Evolutionary conservation across 352 stramenopile species (phyloP).

Genomic region (Pythium dissotocum): DNA sequence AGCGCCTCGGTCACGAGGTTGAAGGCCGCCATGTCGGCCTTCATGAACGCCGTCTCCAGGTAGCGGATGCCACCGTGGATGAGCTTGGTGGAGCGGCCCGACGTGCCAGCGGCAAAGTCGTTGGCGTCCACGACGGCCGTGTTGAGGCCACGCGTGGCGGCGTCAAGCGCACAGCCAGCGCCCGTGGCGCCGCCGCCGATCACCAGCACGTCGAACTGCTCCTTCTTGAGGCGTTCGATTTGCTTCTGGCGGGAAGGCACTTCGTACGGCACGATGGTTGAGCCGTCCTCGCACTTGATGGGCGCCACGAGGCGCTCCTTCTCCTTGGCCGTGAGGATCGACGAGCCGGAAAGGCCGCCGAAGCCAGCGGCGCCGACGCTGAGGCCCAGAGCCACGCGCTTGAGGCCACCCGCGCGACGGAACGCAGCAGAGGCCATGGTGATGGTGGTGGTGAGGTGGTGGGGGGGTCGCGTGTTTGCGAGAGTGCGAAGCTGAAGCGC

Average conservation of each 20-base stretch:
- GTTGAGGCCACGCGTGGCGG: slow-evolving; percentile 90
- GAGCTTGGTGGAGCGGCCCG: slow-evolving; percentile 93
- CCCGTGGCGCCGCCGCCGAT: slow-evolving; percentile 93
- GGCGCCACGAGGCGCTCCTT: slow-evolving; percentile 65
- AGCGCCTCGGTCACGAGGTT: slow-evolving; percentile 93
- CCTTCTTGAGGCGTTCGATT: slow-evolving; percentile 82
- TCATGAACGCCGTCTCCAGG: slow-evolving; percentile 94
- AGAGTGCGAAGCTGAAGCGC: slow-evolving; percentile 2
- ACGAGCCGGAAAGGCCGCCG: slow-evolving; percentile 51
- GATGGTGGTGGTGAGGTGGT: slow-evolving; percentile 20
- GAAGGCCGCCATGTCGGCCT: slow-evolving; percentile 88
- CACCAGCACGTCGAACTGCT: slow-evolving; percentile 93
- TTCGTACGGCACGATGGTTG: slow-evolving; percentile 83
- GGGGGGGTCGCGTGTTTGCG: background rate
- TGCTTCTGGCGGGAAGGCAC: slow-evolving; percentile 66
- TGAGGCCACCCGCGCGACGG: slow-evolving; percentile 39
- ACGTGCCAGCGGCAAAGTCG: slow-evolving; percentile 93
- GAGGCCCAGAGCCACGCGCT: slow-evolving; percentile 56
- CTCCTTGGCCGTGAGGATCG: slow-evolving; percentile 79
- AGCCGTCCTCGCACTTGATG: slow-evolving; percentile 84
- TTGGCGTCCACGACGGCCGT: slow-evolving; percentile 91
- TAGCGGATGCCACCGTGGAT: slow-evolving; percentile 96
- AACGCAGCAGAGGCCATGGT: slow-evolving; percentile 68
- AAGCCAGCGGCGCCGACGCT: slow-evolving; percentile 48
- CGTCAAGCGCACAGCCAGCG: slow-evolving; percentile 90